Conservation (phyloP, 2,329 filamentous ascomycete species). For the Alternaria sp. region DNA sequence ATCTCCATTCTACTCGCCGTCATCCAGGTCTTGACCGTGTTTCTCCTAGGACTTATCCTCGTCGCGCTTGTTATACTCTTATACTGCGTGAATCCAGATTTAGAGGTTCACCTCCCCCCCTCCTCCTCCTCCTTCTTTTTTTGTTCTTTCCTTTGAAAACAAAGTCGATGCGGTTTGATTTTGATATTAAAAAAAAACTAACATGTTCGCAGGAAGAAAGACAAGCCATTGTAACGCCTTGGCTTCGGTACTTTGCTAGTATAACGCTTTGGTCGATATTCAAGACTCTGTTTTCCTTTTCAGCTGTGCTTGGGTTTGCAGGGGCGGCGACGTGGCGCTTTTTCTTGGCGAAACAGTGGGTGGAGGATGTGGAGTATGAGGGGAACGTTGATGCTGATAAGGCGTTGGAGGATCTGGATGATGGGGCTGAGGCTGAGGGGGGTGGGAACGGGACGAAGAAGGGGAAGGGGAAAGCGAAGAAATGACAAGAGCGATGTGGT, state of each 20-base stretch:
- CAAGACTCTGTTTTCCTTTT: constrained; percentile 19
- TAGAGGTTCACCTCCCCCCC: constrained; percentile 45
- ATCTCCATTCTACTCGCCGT: constrained; percentile 59
- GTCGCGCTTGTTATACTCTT: constrained; percentile 53
- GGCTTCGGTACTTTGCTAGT: constrained; percentile 46
- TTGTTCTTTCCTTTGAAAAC: neutral
- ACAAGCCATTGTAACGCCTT: constrained; percentile 55
- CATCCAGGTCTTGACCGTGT: constrained; percentile 58
- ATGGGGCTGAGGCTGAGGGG: constrained; percentile 11
- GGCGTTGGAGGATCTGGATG: constrained; percentile 38
- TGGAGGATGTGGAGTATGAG: constrained; percentile 41
- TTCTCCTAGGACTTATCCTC: constrained; percentile 55
- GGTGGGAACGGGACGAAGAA: constrained; percentile 5
- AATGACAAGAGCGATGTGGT: neutral
- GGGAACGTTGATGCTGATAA: constrained; percentile 43
- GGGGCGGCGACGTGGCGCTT: constrained; percentile 27
- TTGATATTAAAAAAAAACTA: neutral
- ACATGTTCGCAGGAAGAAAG: constrained; percentile 45
- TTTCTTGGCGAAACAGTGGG: constrained; percentile 35
- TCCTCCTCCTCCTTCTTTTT: too few relatives aligned
- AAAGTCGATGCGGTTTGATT: neutral
- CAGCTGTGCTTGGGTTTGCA: constrained; percentile 9
- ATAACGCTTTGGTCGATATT: constrained; percentile 32
- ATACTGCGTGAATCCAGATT: constrained; percentile 59
- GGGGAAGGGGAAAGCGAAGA: constrained; percentile 22